Conservation (phyloP, 1,139 yeast genomes). For the Yamadazyma triangularis region DNA sequence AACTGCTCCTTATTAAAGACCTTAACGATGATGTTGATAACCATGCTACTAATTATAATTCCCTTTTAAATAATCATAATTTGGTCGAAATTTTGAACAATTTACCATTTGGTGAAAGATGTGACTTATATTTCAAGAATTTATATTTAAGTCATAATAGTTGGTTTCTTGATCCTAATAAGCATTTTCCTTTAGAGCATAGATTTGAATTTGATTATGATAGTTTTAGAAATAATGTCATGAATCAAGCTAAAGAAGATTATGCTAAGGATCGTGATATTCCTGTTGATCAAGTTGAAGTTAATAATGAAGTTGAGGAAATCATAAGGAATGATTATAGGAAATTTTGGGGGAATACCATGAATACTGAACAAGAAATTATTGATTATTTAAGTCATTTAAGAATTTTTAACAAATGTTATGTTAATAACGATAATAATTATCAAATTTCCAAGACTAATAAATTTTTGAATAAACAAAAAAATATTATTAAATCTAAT, state of each 20-base stretch:
- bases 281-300: conserved; percentile 7
- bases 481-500: conserved; percentile 3
- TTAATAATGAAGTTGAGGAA: conserved; percentile 15
- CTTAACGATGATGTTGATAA: conserved; percentile 12
- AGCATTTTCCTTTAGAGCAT: conserved; percentile 17
- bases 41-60: conserved; percentile 20
- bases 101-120: conserved; percentile 19
- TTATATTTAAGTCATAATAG: conserved; percentile 18
- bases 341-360: conserved; percentile 11
- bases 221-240: conserved; percentile 10
- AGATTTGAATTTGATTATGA: conserved; percentile 13
- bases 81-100: conserved; percentile 16
- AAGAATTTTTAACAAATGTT: conserved; percentile 44
- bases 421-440: conserved; percentile 20
- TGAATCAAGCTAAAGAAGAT: conserved; percentile 14
- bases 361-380: conserved; percentile 25
- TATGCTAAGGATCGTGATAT: conserved; percentile 15
- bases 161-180: conserved; percentile 25
- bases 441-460: conserved; percentile 5
- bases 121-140: conserved; percentile 28
- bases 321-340: conserved; percentile 14
- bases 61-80: conserved; percentile 19
- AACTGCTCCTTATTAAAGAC: conserved; percentile 13
- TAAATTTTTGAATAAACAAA: conserved; percentile 14
- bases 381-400: conserved; percentile 39